Evolutionary conservation across 257 asterid genomes (phyloP).

Genomic region (Henckelia pumila): DNA sequence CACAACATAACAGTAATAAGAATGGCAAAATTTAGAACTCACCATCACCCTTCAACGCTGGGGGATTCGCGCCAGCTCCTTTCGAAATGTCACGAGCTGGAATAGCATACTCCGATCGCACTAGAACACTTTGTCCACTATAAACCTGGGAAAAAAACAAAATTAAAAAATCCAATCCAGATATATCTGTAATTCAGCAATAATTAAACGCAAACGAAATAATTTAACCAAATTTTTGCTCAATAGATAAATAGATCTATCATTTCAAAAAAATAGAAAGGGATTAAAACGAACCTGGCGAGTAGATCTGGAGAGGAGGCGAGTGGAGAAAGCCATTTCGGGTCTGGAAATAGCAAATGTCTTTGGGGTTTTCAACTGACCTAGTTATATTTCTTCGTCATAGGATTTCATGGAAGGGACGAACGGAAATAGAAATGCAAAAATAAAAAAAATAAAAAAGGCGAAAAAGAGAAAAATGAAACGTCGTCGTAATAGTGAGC

Average conservation of each 20-base stretch:
- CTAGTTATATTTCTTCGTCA: conserved; percentile 14
- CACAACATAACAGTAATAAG: not conserved
- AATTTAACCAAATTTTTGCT: conserved; percentile 15
- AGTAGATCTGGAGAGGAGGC: conserved; percentile 65
- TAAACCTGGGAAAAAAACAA: conserved; percentile 33
- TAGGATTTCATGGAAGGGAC: conserved; percentile 18
- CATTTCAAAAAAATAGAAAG: conserved; percentile 10
- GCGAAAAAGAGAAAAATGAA: no score
- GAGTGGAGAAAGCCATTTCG: conserved; percentile 65
- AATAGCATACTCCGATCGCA: conserved; percentile 51
- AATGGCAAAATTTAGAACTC: conserved; percentile 33
- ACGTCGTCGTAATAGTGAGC: not conserved
- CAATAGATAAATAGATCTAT: conserved; percentile 25
- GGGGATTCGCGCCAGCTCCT: conserved; percentile 59
- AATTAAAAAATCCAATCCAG: not conserved
- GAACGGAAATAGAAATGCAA: no score
- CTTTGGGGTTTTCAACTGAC: conserved; percentile 11
- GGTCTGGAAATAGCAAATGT: conserved; percentile 28
- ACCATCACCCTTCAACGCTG: conserved; percentile 83
- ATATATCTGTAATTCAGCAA: not conserved
- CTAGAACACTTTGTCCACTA: conserved; percentile 42
- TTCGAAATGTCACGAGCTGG: conserved; percentile 74
- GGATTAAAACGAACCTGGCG: conserved; percentile 46
- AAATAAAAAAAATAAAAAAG: no score
- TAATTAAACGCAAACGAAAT: not conserved